Base-by-base conservation (phyloP, 2,329 filamentous ascomycete species). In the Cordyceps pruinosa region DNA sequence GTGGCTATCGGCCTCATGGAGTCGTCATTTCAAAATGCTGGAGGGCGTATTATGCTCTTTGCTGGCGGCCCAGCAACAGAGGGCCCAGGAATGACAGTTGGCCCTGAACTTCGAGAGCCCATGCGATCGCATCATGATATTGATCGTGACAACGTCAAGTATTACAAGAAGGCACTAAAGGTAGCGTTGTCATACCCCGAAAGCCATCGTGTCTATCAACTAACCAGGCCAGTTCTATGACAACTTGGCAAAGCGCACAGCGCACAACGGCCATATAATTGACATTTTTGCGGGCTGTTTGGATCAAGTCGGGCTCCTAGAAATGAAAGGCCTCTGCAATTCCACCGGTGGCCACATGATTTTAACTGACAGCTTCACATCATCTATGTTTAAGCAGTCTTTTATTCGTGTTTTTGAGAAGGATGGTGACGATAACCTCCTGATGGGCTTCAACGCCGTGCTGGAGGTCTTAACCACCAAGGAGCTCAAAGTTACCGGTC, bases 81-180 rank as follows among this genome's bases (percentile, higher is more conserved):
- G 73, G 94, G 94, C 1, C 94, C 94, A 12, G 94, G 94, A 60
- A 91, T 96, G 83, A 94, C 99, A 32, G 94, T 99, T 69, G 92
- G 92, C 2, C 90, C 94, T 25, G 94, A 99, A 74, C 78, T 99
- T 63, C 88, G 93, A 71, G 94, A 99, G 71, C 91, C 95, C 10
- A 97, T 99, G 63, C 88, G 94, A 68, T 97, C 93, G 42, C 94
- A 99, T 75, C 94, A 99, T 73, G 94, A 99, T 68, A 99, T 99
- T 72, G 94, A 99, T 70, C 86, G 92, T 58, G 94, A 99, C 73
- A 97, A 97, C 71, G 96, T 96, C 76, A 99, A 99, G 74, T 97
- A 97, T 75, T 97, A 96, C 77, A 99, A 99, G 81, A 99, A 99
- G 76, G 94, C 94, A 23, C 75, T 97, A 51, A 99, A 97, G 84